A percentile compares a stretch with the other conserved stretches of the same genome.
These are phyloP conservation scores for Phaeolepiota aurea DNA, from an alignment of 768 basidiomycete genomes.

Conservation along the genomic window DNA sequence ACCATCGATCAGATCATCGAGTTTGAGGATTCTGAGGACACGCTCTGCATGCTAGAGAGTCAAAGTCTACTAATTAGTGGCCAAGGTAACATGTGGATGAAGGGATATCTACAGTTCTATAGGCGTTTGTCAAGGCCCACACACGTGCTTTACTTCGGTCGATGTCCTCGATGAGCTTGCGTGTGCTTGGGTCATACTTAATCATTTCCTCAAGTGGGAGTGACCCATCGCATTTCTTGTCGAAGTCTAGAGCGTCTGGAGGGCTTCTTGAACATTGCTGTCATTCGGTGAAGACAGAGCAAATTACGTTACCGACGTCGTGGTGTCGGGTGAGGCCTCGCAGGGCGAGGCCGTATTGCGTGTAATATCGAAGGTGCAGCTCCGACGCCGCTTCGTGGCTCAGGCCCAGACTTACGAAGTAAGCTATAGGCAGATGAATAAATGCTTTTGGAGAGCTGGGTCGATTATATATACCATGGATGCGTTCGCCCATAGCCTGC, in stretches of 20 bases:
- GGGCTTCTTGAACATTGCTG: not conserved
- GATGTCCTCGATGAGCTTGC: conserved; percentile 69
- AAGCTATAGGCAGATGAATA: conserved; percentile 40
- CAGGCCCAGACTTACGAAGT: conserved; percentile 68
- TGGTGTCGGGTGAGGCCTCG: conserved; percentile 74
- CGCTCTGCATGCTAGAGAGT: conserved; percentile 65
- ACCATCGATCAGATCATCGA: conserved; percentile 69
- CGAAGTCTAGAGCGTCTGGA: conserved; percentile 77
- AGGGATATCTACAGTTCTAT: conserved; percentile 44
- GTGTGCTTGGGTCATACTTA: conserved; percentile 48
- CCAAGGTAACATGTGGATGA: too few relatives aligned
- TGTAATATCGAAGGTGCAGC: conserved; percentile 68
- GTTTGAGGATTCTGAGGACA: conserved; percentile 64
- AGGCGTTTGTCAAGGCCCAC: conserved; percentile 86
- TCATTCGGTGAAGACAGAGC: too few relatives aligned
- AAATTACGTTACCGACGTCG: conserved; percentile 48
- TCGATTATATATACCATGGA: conserved; percentile 44
- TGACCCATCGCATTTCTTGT: conserved; percentile 75
- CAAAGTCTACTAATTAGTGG: not conserved
- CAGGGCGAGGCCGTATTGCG: conserved; percentile 74
- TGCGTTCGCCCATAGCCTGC: conserved; percentile 71
- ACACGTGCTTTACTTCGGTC: conserved; percentile 71
- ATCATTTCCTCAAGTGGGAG: conserved; percentile 79
- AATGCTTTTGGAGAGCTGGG: not conserved
- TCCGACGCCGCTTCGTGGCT: conserved; percentile 58